Conservation (phyloP, 2,329 filamentous ascomycete species). For the Aspergillus sp. region DNA sequence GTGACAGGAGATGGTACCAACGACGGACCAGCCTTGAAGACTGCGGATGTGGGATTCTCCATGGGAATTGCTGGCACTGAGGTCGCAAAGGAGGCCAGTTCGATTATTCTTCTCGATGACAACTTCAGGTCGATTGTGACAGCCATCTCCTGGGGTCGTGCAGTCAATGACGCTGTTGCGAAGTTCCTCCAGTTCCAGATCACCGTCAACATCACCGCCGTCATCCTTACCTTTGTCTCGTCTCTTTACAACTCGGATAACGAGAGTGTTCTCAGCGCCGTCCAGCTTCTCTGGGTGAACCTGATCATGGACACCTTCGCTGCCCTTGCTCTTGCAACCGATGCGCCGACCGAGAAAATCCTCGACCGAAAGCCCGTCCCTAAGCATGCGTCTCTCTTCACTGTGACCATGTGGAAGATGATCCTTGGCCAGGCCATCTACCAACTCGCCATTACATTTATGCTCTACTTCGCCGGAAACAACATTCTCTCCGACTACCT, state of each 20-base stretch:
- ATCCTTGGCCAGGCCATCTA: conserved; percentile 90
- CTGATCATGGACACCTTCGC: conserved; percentile 97
- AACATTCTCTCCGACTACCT: conserved; percentile 51
- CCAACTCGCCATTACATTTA: conserved; percentile 75
- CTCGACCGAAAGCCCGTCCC: conserved; percentile 76
- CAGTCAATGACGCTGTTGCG: conserved; percentile 67
- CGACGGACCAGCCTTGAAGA: conserved; percentile 64
- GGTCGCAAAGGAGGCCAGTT: conserved; percentile 68
- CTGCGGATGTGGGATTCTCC: conserved; percentile 66
- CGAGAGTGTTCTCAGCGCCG: conserved; percentile 76
- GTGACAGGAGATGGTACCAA: conserved; percentile 67
- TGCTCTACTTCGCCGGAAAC: conserved; percentile 74
- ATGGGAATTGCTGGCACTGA: conserved; percentile 69
- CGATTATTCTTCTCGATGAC: conserved; percentile 66
- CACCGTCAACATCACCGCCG: conserved; percentile 88
- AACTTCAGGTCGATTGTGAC: conserved; percentile 67
- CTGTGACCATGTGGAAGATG: conserved; percentile 98
- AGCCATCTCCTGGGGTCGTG: conserved; percentile 67
- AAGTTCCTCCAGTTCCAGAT: conserved; percentile 67
- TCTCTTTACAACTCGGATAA: conserved; percentile 71
- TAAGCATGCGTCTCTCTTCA: conserved; percentile 75
- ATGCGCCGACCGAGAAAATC: conserved; percentile 80
- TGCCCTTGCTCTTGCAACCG: conserved; percentile 82
- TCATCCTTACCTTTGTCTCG: conserved; percentile 82
- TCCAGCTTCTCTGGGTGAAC: conserved; percentile 94